Evolutionary conservation across 345 rosid species (phyloP), one percentile per base, ranked within the genome.

Genomic region (Citrus cavaleriei): DNA sequence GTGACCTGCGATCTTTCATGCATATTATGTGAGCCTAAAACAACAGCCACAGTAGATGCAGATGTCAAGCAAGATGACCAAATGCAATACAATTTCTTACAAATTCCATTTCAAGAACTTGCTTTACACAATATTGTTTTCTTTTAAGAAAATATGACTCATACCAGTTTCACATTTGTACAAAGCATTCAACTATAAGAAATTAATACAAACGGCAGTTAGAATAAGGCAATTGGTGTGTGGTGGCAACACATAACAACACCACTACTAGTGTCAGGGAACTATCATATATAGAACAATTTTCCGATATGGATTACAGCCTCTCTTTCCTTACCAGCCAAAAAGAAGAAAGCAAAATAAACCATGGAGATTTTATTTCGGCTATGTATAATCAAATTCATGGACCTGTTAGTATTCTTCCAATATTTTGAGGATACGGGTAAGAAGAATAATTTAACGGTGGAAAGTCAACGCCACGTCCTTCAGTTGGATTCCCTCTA

Each of bases 341-440:
- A 13, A 68, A 67, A 72, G 73, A 51, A 75, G 73, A 51, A 75
- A 35, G 30, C 19, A 59, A 75, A 84, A 72, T 34, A 70, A 68
- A 8, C 77, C 75, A 10, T 40, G 77, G 70, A 54, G 28, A 27
- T 70, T 77, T 77, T 81, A 79, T 82, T 84, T 59, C 13, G 3
- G 69, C 76, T 70, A 55, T 24, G 5, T 37, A 49, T 24, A 59
- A 67, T 74, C 73, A 78, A 67, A 57, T 80, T 85, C 85, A 92
- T 0, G 98, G 98, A 85, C 97, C 99, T 0, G 89, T 86, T 68
- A 92, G 81, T 87, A 94, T 78, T 87, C 99, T 89, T 83, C 94
- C 94, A 76, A 90, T 72, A 81, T 82, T 92, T 80, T 86, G 95
- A 25, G 93, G 92, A 84, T 89, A 94, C 3, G 91, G 90, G 72